Conservation (phyloP, 2,329 filamentous ascomycete genomes). For the Verticillium longisporum region DNA sequence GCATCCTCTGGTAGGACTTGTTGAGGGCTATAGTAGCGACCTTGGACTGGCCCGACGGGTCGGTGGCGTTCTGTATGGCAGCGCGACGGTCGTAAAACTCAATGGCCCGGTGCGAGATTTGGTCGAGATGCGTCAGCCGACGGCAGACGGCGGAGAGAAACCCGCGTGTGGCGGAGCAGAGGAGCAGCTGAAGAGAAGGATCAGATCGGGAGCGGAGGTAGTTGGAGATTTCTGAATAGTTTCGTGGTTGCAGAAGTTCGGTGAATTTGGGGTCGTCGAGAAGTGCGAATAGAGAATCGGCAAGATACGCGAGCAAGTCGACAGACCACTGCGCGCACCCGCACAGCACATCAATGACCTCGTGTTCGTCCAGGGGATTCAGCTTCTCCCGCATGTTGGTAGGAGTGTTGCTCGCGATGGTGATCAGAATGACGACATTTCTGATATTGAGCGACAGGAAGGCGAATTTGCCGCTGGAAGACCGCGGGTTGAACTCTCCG, state of each 20-base stretch:
- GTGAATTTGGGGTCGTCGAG: constrained; percentile 45
- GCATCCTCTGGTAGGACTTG: constrained; percentile 48
- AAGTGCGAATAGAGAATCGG: constrained; percentile 51
- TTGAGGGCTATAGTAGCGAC: constrained; percentile 46
- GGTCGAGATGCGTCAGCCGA: constrained; percentile 52
- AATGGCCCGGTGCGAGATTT: constrained; percentile 39
- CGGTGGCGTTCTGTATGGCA: constrained; percentile 31
- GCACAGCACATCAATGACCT: constrained; percentile 65
- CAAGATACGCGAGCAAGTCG: constrained; percentile 59
- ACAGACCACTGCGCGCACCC: constrained; percentile 75
- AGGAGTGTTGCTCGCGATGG: constrained; percentile 54
- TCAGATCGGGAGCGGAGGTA: constrained; percentile 50
- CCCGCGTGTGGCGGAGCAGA: constrained; percentile 67
- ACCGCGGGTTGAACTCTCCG: constrained; percentile 54
- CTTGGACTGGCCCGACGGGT: constrained; percentile 28
- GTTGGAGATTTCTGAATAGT: constrained; percentile 39
- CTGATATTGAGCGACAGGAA: constrained; percentile 70
- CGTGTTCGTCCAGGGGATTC: constrained; percentile 59
- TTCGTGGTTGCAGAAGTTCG: constrained; percentile 37
- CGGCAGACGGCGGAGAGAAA: constrained; percentile 65
- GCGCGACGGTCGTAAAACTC: constrained; percentile 39
- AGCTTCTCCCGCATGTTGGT: constrained; percentile 46
- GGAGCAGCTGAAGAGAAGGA: constrained; percentile 54
- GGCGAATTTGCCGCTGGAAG: constrained; percentile 65
- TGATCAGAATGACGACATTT: constrained; percentile 60